Evolutionary conservation across 176 grass and related monocot species (phyloP).

Genomic region (Cenchrus fungigraminus): DNA sequence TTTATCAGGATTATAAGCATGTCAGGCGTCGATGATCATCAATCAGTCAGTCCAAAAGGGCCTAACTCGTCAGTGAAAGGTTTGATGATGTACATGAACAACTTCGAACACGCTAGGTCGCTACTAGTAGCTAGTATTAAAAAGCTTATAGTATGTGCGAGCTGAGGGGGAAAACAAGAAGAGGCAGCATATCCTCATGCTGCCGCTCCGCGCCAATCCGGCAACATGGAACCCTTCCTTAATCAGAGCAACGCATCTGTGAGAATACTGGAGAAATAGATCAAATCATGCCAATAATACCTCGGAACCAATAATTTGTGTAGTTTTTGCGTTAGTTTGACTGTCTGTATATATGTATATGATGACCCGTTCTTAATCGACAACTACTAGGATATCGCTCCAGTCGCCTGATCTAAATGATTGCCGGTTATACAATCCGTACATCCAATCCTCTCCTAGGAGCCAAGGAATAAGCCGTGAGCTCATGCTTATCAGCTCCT

Average conservation of each 20-base stretch:
- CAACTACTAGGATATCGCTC: neutral
- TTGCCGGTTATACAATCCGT: slow-evolving; percentile 3
- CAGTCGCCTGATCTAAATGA: neutral
- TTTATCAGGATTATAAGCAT: too few relatives aligned
- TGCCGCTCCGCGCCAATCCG: neutral
- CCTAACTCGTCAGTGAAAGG: neutral
- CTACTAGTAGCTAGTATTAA: neutral
- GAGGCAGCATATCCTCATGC: neutral
- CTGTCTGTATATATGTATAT: too few relatives aligned
- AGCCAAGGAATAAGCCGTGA: neutral
- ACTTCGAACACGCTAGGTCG: neutral
- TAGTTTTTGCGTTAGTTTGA: neutral
- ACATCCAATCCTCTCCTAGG: neutral
- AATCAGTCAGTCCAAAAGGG: neutral
- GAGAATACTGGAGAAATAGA: too few relatives aligned
- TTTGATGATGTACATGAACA: neutral
- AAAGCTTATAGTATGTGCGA: neutral
- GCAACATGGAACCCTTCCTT: neutral
- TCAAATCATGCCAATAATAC: neutral
- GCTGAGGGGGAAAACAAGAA: neutral
- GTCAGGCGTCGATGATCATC: neutral
- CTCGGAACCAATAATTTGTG: neutral
- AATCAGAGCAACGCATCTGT: too few relatives aligned
- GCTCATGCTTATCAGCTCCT: neutral
- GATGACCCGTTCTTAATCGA: neutral